Percentiles rank a stretch among this genome's conserved stretches.
Evolutionary conservation across 192 early-diverging fungal genomes (phyloP).

Genomic region (Coemansia sp.): DNA sequence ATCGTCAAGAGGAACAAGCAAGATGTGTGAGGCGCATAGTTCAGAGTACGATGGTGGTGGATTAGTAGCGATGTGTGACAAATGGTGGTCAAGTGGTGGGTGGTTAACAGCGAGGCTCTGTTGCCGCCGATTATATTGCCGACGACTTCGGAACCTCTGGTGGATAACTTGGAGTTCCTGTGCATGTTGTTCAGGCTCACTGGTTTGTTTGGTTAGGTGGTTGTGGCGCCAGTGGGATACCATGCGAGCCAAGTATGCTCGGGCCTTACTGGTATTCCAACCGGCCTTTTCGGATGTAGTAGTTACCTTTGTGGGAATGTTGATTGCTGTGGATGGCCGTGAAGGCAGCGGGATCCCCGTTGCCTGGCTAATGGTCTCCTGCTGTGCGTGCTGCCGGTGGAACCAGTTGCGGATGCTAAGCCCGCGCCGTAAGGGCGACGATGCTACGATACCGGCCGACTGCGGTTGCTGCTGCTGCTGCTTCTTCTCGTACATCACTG

Average conservation of each 20-base stretch:
- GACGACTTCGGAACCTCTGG: conserved; percentile 1
- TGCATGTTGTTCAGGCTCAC: neutral
- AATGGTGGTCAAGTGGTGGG: neutral
- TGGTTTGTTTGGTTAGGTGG: neutral
- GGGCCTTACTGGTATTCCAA: conserved; percentile 3
- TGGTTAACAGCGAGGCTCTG: neutral
- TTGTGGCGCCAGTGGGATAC: neutral
- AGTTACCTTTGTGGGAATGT: conserved; percentile 17
- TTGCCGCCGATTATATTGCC: neutral
- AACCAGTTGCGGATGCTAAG: conserved; percentile 44
- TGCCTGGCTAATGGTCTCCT: neutral
- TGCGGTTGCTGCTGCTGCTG: neutral
- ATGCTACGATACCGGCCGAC: neutral
- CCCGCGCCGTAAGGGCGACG: conserved; percentile 14
- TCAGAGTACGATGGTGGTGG: neutral
- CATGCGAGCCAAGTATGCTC: neutral
- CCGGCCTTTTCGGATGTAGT: neutral
- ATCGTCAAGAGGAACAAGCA: conserved; percentile 19
- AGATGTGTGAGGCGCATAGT: conserved; percentile 19
- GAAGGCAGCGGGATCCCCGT: neutral
- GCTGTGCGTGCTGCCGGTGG: conserved; percentile 6
- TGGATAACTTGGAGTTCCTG: neutral
- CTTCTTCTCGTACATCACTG: neutral
- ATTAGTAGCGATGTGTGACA: neutral
- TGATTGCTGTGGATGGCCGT: conserved; percentile 5